A percentile compares a stretch with the other conserved stretches of the same genome.
These are phyloP conservation scores for Aureobasidium namibiae DNA, from an alignment of 2,329 filamentous ascomycete species.

Conservation along the genomic window DNA sequence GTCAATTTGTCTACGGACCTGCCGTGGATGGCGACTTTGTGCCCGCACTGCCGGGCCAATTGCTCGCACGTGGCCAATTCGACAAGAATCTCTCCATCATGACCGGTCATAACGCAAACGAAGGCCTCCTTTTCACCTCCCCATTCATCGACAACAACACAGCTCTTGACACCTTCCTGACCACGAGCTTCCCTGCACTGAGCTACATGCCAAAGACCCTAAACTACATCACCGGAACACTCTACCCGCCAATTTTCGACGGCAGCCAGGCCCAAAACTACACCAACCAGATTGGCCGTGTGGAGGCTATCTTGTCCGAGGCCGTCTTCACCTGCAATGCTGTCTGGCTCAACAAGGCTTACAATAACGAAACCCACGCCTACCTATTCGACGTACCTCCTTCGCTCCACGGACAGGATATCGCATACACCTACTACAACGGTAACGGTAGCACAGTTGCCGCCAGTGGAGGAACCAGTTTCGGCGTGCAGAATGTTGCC, in stretches of 20 bases:
- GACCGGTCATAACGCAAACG: conserved; percentile 36
- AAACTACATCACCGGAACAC: conserved; percentile 33
- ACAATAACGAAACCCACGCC: conserved; percentile 38
- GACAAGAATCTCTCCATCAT: conserved; percentile 39
- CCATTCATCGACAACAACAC: conserved; percentile 28
- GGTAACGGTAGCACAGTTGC: conserved; percentile 20
- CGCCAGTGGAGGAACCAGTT: neutral
- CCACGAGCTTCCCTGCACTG: conserved; percentile 23
- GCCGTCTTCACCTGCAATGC: conserved; percentile 43
- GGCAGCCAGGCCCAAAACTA: conserved; percentile 37
- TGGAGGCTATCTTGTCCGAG: conserved; percentile 36
- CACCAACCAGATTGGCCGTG: conserved; percentile 36
- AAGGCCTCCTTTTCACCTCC: conserved; percentile 38
- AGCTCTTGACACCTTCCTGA: conserved; percentile 23
- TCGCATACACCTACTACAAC: conserved; percentile 47
- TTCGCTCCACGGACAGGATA: conserved; percentile 45
- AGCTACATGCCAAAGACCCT: conserved; percentile 24
- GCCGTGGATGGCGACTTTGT: conserved; percentile 44
- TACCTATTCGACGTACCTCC: conserved; percentile 48
- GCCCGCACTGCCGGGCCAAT: conserved; percentile 37
- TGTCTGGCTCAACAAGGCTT: conserved; percentile 41
- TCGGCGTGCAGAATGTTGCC: conserved; percentile 17
- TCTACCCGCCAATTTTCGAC: conserved; percentile 45
- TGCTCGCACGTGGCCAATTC: conserved; percentile 37
- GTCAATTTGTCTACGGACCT: conserved; percentile 38